phyloP scores from a whole-genome alignment of 2,329 filamentous ascomycete species.

The Pestalotiopsis sp. region DNA sequence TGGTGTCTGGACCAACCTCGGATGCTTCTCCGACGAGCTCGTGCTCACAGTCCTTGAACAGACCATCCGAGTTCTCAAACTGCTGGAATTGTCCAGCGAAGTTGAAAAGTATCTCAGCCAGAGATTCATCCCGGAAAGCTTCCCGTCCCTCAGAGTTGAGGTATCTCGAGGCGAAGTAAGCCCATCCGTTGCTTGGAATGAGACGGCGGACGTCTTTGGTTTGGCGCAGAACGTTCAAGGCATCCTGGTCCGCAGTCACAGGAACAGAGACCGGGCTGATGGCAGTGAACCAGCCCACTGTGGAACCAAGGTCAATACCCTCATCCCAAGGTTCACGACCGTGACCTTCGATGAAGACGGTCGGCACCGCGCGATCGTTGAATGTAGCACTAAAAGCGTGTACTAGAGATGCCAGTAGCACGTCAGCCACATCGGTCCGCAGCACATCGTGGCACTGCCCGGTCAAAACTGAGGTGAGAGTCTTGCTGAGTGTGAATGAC shows the following conservation, averaged over 20 bases:
- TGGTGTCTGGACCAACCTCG: slow-evolving; percentile 16
- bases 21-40: slow-evolving; percentile 5
- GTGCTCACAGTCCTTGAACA: slow-evolving; percentile 10
- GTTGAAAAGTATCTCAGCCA: slow-evolving; percentile 38
- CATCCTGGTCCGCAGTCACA: neutral
- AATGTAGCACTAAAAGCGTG: slow-evolving; percentile 17
- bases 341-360: slow-evolving; percentile 19
- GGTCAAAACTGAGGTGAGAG: neutral
- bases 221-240: neutral
- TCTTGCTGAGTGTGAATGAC: neutral
- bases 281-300: slow-evolving; percentile 19
- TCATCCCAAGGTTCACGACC: slow-evolving; percentile 17
- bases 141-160: slow-evolving; percentile 31
- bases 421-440: slow-evolving; percentile 15
- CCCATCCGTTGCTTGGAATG: slow-evolving; percentile 37
- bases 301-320: slow-evolving; percentile 16
- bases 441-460: slow-evolving; percentile 9
- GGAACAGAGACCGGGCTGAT: neutral
- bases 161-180: slow-evolving; percentile 40
- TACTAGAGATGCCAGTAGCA: slow-evolving; percentile 16
- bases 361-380: slow-evolving; percentile 16
- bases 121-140: slow-evolving; percentile 35
- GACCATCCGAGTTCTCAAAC: slow-evolving; percentile 15
- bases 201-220: slow-evolving; percentile 39
- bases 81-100: slow-evolving; percentile 21